Conservation (phyloP, 306 rosid species). For the Trifolium subterraneum region DNA sequence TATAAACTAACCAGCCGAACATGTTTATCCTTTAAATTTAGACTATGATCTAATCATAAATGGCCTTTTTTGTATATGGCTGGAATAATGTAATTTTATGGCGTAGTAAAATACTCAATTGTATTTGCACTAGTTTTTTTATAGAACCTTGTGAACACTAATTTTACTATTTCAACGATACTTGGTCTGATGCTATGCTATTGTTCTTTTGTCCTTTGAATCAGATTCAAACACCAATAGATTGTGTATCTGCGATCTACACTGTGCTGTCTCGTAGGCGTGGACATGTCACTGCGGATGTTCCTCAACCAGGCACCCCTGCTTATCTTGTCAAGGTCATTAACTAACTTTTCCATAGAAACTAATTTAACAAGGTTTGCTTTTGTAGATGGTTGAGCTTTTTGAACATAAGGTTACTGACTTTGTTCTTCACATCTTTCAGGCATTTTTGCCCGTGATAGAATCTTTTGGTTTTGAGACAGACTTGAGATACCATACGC, state of each 20-base stretch:
- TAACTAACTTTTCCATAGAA: slow-evolving; percentile 31
- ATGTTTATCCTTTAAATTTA: background rate
- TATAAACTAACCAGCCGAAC: slow-evolving; percentile 22
- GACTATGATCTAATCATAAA: background rate
- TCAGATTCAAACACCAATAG: slow-evolving; percentile 98
- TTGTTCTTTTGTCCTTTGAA: slow-evolving; percentile 40
- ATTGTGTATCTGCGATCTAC: slow-evolving; percentile 97
- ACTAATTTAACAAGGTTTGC: slow-evolving; percentile 9
- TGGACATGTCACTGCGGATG: slow-evolving; percentile 98
- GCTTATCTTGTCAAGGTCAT: slow-evolving; percentile 89
- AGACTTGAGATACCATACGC: slow-evolving; percentile 95
- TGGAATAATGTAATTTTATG: background rate
- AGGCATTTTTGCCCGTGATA: slow-evolving; percentile 97
- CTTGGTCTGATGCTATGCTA: slow-evolving; percentile 33
- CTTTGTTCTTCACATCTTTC: slow-evolving; percentile 42
- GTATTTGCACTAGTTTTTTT: slow-evolving; percentile 6
- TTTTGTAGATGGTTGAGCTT: background rate
- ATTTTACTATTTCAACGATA: slow-evolving; percentile 28
- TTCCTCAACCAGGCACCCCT: slow-evolving; percentile 99
- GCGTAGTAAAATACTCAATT: background rate
- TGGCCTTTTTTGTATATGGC: slow-evolving; percentile 5
- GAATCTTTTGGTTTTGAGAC: slow-evolving; percentile 99
- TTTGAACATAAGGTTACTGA: slow-evolving; percentile 23
- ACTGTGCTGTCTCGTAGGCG: slow-evolving; percentile 97
- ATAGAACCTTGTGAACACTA: background rate